Evolutionary conservation across 2,329 filamentous ascomycete genomes (phyloP).

Genomic region (Tolypocladium cylindrosporum): DNA sequence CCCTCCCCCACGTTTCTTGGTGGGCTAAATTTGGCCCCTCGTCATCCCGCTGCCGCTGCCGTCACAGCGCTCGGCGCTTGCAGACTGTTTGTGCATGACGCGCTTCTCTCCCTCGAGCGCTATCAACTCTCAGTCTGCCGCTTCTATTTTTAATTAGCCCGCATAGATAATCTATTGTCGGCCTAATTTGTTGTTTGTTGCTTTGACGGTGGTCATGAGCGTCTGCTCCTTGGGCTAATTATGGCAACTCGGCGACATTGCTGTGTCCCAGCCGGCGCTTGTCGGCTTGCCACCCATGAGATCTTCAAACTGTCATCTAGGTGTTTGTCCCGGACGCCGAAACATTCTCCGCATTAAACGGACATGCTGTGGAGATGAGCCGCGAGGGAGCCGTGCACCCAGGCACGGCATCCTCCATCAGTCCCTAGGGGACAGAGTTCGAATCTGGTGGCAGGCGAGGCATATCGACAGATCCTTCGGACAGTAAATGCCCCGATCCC

Average conservation of each 20-base stretch:
- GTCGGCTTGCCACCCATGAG: neutral
- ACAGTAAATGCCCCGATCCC: neutral
- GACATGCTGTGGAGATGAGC: neutral
- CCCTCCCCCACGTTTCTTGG: conserved; percentile 4
- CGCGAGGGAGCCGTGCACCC: neutral
- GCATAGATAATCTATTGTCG: conserved; percentile 6
- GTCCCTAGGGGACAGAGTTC: neutral
- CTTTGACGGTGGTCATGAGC: neutral
- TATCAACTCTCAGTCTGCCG: neutral
- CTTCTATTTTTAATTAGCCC: conserved; percentile 27
- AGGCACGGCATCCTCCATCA: neutral
- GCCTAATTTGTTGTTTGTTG: conserved; percentile 4
- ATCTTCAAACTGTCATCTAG: neutral
- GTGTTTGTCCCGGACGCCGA: neutral
- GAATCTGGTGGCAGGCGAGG: neutral
- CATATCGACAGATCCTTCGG: neutral
- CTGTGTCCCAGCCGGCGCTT: neutral
- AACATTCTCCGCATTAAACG: neutral
- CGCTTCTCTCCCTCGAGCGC: neutral
- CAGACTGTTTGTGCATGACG: neutral
- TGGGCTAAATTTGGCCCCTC: conserved; percentile 8
- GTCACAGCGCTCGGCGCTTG: neutral
- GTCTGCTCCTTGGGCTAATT: neutral
- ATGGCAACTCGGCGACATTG: neutral
- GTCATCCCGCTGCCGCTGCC: neutral